Conservation (phyloP, 306 rosid species). For the Elaeagnus macrophylla region DNA sequence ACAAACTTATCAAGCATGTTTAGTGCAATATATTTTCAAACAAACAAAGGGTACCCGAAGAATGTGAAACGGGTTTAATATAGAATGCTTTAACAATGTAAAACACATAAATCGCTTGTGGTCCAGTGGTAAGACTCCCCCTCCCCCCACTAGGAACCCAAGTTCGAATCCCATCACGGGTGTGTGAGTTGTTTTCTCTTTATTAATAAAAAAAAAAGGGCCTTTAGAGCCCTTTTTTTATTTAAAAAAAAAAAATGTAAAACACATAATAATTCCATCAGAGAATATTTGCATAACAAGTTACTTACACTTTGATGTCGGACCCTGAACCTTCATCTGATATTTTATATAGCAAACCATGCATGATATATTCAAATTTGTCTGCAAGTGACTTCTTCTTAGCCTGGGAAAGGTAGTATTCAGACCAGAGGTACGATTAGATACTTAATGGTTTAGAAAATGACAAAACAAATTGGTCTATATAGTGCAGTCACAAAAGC, state of each 20-base stretch:
- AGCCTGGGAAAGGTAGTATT: slow-evolving; percentile 37
- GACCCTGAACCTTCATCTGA: slow-evolving; percentile 34
- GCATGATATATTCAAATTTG: slow-evolving; percentile 90
- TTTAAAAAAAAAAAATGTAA: no score
- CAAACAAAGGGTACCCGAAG: background rate
- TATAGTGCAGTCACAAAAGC: no score
- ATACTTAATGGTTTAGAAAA: no score
- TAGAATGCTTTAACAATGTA: background rate
- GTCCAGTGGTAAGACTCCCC: no score
- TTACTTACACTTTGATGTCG: slow-evolving; percentile 52
- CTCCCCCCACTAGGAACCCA: no score
- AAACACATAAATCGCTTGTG: no score
- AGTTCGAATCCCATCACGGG: no score
- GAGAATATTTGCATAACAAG: background rate
- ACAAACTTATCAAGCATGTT: background rate
- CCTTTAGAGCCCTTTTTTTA: no score
- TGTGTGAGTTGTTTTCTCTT: no score
- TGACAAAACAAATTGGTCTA: no score
- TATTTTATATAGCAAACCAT: slow-evolving; percentile 62
- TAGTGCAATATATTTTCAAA: background rate
- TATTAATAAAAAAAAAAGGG: no score
- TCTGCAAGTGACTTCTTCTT: slow-evolving; percentile 66
- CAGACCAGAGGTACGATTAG: background rate
- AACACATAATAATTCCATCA: background rate
- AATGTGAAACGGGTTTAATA: no score